Conservation (phyloP, 768 basidiomycete species). For the Boletus fagicola region DNA sequence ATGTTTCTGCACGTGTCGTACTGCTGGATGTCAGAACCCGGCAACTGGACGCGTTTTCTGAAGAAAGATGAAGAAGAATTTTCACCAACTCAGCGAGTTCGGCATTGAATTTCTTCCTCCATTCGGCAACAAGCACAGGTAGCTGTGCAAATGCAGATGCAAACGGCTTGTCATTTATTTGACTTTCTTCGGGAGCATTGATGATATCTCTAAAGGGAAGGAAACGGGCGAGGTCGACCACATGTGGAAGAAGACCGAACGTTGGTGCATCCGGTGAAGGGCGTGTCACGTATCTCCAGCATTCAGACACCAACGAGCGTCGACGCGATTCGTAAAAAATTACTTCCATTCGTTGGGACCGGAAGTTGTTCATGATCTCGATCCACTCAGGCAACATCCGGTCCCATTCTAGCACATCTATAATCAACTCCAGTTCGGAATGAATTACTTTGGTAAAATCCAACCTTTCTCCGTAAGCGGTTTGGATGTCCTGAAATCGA, state of each 20-base stretch:
- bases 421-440: not conserved
- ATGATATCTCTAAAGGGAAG: not conserved
- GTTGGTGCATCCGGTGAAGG: not conserved
- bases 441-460: not conserved
- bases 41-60: no score
- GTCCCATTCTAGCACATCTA: conserved; percentile 8
- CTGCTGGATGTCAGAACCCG: no score
- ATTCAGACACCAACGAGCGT: not conserved
- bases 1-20: not conserved
- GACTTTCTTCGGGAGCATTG: not conserved
- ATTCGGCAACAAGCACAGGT: no score
- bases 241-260: not conserved
- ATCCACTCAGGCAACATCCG: conserved; percentile 5
- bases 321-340: conserved; percentile 3
- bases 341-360: conserved; percentile 3
- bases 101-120: not conserved
- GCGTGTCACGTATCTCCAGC: not conserved
- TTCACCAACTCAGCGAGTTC: not conserved
- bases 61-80: no score
- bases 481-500: not conserved
- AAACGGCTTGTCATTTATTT: no score
- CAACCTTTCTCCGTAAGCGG: conserved; percentile 14
- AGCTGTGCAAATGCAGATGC: no score
- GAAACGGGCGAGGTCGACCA: not conserved
- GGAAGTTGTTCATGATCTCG: not conserved